Evolutionary conservation across 495 filamentous ascomycete species (phyloP).

Genomic region (Gamarada debralockiae): DNA sequence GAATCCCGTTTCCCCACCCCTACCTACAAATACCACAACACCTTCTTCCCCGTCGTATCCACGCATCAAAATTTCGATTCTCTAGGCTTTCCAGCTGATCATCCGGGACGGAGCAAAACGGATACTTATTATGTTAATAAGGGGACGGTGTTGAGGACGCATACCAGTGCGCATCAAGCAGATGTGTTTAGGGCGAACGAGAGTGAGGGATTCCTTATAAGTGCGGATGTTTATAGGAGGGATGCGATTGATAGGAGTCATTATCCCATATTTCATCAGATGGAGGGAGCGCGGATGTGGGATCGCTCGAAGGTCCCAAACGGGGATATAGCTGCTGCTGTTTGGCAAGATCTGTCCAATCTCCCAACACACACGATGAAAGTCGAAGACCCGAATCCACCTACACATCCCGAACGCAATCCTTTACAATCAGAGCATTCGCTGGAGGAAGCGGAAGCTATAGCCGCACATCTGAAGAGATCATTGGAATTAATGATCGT

Average conservation of each 20-base stretch:
- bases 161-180: slow-evolving; percentile 90
- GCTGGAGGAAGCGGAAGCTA: slow-evolving; percentile 72
- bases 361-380: slow-evolving; percentile 68
- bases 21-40: slow-evolving; percentile 70
- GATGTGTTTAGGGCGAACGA: slow-evolving; percentile 74
- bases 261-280: slow-evolving; percentile 97
- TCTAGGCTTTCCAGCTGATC: slow-evolving; percentile 83
- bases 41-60: slow-evolving; percentile 79
- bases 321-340: slow-evolving; percentile 57
- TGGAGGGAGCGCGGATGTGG: slow-evolving; percentile 94
- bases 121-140: slow-evolving; percentile 97
- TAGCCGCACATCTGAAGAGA: slow-evolving; percentile 84
- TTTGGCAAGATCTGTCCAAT: slow-evolving; percentile 58
- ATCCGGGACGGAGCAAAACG: slow-evolving; percentile 79
- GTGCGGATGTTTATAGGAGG: slow-evolving; percentile 93
- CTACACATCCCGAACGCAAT: slow-evolving; percentile 74
- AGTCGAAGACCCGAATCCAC: slow-evolving; percentile 83
- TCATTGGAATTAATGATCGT: slow-evolving; percentile 84
- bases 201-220: slow-evolving; percentile 80
- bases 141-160: slow-evolving; percentile 80
- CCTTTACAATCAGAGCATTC: slow-evolving; percentile 73
- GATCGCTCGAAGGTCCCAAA: slow-evolving; percentile 58
- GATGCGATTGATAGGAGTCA: slow-evolving; percentile 94
- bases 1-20: slow-evolving; percentile 80
- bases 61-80: slow-evolving; percentile 92